Conservation (phyloP, 2,329 filamentous ascomycete genomes). For the Hymenoscyphus scutula region DNA sequence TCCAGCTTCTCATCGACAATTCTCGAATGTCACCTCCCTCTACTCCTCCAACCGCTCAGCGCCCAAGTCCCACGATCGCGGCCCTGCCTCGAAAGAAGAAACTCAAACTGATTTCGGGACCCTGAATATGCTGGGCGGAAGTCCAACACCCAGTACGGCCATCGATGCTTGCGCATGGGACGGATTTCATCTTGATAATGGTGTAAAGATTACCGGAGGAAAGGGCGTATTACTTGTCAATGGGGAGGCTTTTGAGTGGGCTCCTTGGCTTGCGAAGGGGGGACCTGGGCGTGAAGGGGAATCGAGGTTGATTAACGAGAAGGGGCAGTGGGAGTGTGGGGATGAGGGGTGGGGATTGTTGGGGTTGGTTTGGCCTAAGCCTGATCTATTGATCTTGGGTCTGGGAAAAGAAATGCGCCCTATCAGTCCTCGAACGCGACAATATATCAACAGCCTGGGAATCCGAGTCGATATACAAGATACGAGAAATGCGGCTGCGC, state of each 20-base stretch:
- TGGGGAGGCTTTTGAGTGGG: slow-evolving; percentile 87
- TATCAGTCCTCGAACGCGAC: slow-evolving; percentile 70
- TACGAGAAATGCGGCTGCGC: slow-evolving; percentile 88
- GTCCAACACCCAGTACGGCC: slow-evolving; percentile 73
- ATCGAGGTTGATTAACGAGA: slow-evolving; percentile 62
- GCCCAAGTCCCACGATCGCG: slow-evolving; percentile 52
- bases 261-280: slow-evolving; percentile 66
- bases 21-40: slow-evolving; percentile 11
- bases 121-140: slow-evolving; percentile 75
- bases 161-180: slow-evolving; percentile 79
- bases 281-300: slow-evolving; percentile 37
- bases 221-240: slow-evolving; percentile 75
- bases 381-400: slow-evolving; percentile 87
- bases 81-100: slow-evolving; percentile 57
- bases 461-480: slow-evolving; percentile 87
- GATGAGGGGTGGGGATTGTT: slow-evolving; percentile 72
- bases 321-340: slow-evolving; percentile 77
- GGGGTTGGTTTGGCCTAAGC: slow-evolving; percentile 79
- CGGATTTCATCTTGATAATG: slow-evolving; percentile 85
- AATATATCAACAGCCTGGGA: slow-evolving; percentile 71
- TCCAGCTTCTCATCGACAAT: slow-evolving; percentile 2
- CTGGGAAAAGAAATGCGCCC: slow-evolving; percentile 74
- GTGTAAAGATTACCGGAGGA: slow-evolving; percentile 65
- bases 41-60: slow-evolving; percentile 16
- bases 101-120: slow-evolving; percentile 69